Conservation (phyloP, 2,329 filamentous ascomycete species). For the Exophiala xenobiotica region DNA sequence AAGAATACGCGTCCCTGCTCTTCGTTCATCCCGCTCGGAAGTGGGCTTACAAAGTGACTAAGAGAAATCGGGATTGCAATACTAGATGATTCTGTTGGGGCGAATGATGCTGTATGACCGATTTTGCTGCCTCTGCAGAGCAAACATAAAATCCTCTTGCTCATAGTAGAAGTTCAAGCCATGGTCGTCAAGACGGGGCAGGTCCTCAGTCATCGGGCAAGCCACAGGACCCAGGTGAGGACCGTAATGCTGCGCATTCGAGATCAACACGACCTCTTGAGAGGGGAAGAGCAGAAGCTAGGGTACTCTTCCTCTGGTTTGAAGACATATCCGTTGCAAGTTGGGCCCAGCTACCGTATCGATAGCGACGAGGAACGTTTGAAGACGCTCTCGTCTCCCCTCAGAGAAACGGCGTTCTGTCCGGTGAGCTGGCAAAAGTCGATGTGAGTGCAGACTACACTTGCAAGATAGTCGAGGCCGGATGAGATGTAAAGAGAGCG, state of each 20-base stretch:
- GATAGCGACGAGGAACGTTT: constrained; percentile 36
- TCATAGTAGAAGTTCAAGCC: constrained; percentile 23
- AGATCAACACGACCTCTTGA: neutral
- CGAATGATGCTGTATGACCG: constrained; percentile 35
- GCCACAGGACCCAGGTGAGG: constrained; percentile 33
- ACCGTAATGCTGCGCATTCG: constrained; percentile 30
- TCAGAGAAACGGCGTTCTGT: too few species aligned
- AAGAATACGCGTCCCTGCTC: too few species aligned
- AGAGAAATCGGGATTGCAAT: too few species aligned
- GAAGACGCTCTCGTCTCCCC: too few species aligned
- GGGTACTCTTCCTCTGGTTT: constrained; percentile 36
- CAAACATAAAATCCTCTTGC: constrained; percentile 30
- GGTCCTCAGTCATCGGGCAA: constrained; percentile 29
- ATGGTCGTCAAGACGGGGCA: constrained; percentile 27
- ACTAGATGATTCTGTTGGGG: constrained; percentile 33
- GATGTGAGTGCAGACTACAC: too few species aligned
- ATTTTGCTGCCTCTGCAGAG: constrained; percentile 20
- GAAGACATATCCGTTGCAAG: constrained; percentile 33
- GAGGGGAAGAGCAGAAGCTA: neutral
- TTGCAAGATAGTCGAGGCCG: too few species aligned
- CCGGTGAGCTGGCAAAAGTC: too few species aligned
- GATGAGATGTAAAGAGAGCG: too few species aligned
- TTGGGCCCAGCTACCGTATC: constrained; percentile 26
- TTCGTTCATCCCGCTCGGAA: too few species aligned
- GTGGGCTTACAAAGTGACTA: too few species aligned